Conservation (phyloP, 257 asterid species). For the Solanum pinnatisectum region DNA sequence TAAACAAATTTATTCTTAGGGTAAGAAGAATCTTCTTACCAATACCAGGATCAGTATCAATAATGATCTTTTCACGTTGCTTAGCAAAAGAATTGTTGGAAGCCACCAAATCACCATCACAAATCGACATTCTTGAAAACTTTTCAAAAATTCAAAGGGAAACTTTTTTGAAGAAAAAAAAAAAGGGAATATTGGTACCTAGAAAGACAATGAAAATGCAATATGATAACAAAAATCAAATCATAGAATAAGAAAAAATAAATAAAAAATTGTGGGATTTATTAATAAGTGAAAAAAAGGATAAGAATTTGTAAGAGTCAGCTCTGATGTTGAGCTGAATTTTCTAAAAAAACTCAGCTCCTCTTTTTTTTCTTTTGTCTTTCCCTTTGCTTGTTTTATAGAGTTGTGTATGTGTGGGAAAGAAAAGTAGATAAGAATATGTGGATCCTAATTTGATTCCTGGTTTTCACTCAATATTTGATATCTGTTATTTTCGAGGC, state of each 20-base stretch:
- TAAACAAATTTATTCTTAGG: neutral
- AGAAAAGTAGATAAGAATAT: neutral
- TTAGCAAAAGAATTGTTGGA: neutral
- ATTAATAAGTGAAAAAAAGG: neutral
- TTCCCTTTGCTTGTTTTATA: neutral
- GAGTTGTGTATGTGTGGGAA: neutral
- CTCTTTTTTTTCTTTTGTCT: neutral
- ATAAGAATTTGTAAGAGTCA: neutral
- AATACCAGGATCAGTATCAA: slow-evolving; percentile 43
- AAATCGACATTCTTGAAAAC: neutral
- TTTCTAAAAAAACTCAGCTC: neutral
- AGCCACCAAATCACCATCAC: neutral
- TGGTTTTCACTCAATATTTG: neutral
- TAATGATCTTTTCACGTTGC: slow-evolving; percentile 14
- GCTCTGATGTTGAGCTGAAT: neutral
- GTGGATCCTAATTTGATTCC: neutral
- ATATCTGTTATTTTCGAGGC: no score
- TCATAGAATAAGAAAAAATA: neutral
- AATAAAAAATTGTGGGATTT: neutral
- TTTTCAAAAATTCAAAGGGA: neutral
- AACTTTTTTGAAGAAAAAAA: neutral
- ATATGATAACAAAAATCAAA: neutral
- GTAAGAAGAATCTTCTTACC: slow-evolving; percentile 3
- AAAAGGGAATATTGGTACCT: neutral
- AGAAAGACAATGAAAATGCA: neutral